A percentile compares a stretch with the other conserved stretches of the same genome.
These are phyloP conservation scores for slime mould (Dictyostelium discoideum) DNA, from an alignment of 78 protist species.

Conservation along the genomic window DNA sequence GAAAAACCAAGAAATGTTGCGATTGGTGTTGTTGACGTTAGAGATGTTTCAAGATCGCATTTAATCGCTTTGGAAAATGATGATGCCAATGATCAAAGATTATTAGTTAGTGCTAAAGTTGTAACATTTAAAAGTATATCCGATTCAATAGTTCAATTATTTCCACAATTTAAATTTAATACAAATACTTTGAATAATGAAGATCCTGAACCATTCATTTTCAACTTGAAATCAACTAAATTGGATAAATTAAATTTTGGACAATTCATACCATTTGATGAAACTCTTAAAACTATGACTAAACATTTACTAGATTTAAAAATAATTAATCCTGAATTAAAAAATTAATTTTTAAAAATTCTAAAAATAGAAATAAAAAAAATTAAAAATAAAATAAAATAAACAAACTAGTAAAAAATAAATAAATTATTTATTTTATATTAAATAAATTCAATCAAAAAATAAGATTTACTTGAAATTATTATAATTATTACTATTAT, in stretches of 20 bases:
- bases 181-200: background rate
- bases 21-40: background rate
- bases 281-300: background rate
- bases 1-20: background rate
- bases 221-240: background rate
- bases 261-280: background rate
- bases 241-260: background rate
- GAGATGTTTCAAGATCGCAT: slow-evolving; percentile 10
- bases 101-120: background rate
- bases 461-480: too few species aligned
- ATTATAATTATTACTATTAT: too few species aligned
- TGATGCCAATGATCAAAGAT: background rate
- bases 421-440: too few species aligned
- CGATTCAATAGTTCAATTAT: background rate
- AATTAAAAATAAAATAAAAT: background rate
- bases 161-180: background rate
- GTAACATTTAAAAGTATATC: background rate
- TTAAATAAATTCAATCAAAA: too few species aligned
- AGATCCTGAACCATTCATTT: background rate
- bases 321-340: background rate
- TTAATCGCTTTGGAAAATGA: background rate
- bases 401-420: too few species aligned
- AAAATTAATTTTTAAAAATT: background rate
- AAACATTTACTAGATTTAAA: background rate
- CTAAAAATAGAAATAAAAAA: background rate